Evolutionary conservation across 129 eudicot genomes (phyloP).

Genomic region (Chrysanthemum lavandulifolium): DNA sequence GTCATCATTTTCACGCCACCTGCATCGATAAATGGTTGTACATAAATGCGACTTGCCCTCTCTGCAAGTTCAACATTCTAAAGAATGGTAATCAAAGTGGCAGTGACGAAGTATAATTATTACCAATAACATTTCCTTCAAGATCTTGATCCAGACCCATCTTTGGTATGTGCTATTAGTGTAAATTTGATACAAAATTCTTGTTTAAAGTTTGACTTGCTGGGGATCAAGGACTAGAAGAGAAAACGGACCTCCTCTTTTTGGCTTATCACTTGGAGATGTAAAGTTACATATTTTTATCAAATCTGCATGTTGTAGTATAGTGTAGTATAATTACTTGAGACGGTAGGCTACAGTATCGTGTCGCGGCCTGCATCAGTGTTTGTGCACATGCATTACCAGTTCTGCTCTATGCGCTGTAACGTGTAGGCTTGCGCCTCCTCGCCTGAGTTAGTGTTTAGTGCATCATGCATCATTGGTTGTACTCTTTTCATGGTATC

Average conservation of each 20-base stretch:
- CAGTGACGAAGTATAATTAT: constrained; percentile 63
- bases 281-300: constrained; percentile 23
- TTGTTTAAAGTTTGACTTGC: constrained; percentile 27
- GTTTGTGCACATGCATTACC: constrained; percentile 19
- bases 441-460: not conserved
- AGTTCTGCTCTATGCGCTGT: constrained; percentile 28
- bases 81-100: constrained; percentile 65
- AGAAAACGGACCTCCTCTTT: constrained; percentile 5
- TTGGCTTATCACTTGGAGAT: constrained; percentile 26
- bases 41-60: constrained; percentile 84
- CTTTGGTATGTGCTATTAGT: constrained; percentile 23
- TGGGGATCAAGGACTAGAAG: constrained; percentile 21
- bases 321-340: constrained; percentile 7
- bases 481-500: constrained; percentile 7
- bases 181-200: constrained; percentile 25
- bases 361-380: not conserved
- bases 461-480: constrained; percentile 15
- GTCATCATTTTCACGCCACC: constrained; percentile 79
- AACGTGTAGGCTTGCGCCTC: constrained; percentile 5
- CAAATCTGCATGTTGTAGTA: constrained; percentile 22
- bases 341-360: not conserved
- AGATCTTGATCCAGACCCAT: constrained; percentile 16
- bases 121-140: constrained; percentile 13
- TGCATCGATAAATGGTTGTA: constrained; percentile 89
- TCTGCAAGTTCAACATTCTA: constrained; percentile 85